Percentiles rank a stretch among this genome's conserved stretches.
phyloP scores from a whole-genome alignment of 176 grass and related monocot species.

The Aegilops speltoides region DNA sequence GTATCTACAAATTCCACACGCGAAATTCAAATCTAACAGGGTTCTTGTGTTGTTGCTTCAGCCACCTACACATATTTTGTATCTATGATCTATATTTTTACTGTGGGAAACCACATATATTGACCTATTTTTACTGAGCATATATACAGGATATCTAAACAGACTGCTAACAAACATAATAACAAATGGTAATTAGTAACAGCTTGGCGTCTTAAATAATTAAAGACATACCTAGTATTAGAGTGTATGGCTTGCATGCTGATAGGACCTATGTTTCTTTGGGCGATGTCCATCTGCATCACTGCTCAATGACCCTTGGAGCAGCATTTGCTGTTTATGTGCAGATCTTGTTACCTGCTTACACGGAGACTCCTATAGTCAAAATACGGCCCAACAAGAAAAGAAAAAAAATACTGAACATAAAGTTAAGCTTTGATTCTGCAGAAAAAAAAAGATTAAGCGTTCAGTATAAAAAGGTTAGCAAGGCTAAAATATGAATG shows the following conservation, averaged over 20 bases:
- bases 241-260: neutral
- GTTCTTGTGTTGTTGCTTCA: neutral
- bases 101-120: too few relatives aligned
- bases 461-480: neutral
- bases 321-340: neutral
- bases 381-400: neutral
- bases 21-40: neutral
- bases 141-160: too few relatives aligned
- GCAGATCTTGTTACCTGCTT: constrained; percentile 32
- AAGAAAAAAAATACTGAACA: neutral
- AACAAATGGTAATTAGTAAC: too few relatives aligned
- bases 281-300: neutral
- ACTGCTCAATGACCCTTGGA: too few relatives aligned
- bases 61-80: neutral
- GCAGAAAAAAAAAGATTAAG: neutral
- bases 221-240: too few relatives aligned
- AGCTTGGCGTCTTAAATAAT: too few relatives aligned
- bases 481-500: neutral
- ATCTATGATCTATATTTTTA: neutral
- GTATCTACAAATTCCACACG: neutral
- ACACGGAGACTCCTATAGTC: neutral
- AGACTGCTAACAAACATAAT: too few relatives aligned
- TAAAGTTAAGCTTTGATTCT: neutral
- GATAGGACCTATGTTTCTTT: neutral
- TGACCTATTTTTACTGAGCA: too few relatives aligned